phyloP scores from a whole-genome alignment of 345 rosid species.

The Pelargonium nanum region DNA sequence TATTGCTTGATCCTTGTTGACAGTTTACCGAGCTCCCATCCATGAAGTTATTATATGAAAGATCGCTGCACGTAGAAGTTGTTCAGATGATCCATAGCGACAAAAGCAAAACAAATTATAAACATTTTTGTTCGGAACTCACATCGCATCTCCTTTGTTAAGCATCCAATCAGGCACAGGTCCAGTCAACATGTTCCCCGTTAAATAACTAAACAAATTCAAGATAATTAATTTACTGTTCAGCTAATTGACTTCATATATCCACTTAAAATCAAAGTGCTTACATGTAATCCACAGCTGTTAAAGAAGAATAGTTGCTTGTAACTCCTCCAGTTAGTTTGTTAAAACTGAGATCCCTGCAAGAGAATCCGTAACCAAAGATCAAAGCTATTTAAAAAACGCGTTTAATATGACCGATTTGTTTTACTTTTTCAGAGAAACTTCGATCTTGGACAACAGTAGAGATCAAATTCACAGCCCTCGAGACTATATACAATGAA shows the following conservation, averaged over 20 bases:
- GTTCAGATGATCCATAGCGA: too few species aligned
- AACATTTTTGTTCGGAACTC: too few species aligned
- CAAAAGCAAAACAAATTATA: too few species aligned
- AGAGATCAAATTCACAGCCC: too few species aligned
- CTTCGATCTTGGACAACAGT: background rate
- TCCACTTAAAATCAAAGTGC: too few species aligned
- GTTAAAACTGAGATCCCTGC: constrained; percentile 19
- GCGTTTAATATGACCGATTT: background rate
- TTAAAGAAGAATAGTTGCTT: background rate
- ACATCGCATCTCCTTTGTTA: constrained; percentile 1
- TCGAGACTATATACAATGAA: too few species aligned
- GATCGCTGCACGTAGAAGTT: constrained; percentile 22
- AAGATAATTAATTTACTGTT: background rate
- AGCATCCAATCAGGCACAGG: constrained; percentile 12
- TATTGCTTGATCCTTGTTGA: background rate
- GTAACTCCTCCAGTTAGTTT: constrained; percentile 12
- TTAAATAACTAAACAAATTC: constrained; percentile 7
- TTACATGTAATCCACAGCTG: background rate
- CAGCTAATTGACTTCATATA: too few species aligned
- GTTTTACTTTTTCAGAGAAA: background rate
- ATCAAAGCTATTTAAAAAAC: background rate
- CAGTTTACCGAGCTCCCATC: constrained; percentile 12
- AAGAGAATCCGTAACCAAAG: background rate
- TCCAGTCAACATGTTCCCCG: constrained; percentile 15
- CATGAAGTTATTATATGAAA: constrained; percentile 29